Evolutionary conservation across 495 filamentous ascomycete species (phyloP).

Genomic region (Xylaria sp.): DNA sequence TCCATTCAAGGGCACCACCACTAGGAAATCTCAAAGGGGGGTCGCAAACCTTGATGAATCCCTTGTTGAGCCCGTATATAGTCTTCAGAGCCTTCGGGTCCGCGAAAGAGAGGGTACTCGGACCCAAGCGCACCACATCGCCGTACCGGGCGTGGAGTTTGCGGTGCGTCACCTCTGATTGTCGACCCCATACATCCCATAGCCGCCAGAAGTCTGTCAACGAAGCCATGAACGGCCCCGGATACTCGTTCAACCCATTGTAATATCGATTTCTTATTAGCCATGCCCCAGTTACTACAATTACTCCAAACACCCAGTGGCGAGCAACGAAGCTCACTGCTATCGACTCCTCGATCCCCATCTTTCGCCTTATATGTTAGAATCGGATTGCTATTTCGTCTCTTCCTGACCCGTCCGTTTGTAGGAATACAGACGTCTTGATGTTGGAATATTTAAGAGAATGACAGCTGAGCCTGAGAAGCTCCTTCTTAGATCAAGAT

Average conservation of each 20-base stretch:
- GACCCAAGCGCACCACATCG: slow-evolving; percentile 72
- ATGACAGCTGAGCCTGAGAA: background rate
- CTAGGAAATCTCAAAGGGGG: background rate
- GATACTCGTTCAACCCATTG: slow-evolving; percentile 67
- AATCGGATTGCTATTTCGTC: background rate
- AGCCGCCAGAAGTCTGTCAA: slow-evolving; percentile 76
- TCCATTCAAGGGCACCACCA: background rate
- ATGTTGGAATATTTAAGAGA: background rate
- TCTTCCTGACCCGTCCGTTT: background rate
- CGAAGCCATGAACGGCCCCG: slow-evolving; percentile 70
- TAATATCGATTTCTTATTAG: slow-evolving; percentile 65
- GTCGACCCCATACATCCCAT: slow-evolving; percentile 65
- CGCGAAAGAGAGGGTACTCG: slow-evolving; percentile 70
- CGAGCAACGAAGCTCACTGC: slow-evolving; percentile 47
- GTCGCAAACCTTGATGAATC: slow-evolving; percentile 71
- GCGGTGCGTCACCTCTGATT: slow-evolving; percentile 70
- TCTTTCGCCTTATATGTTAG: slow-evolving; percentile 27
- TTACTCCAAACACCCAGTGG: slow-evolving; percentile 56
- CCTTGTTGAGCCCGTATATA: slow-evolving; percentile 84
- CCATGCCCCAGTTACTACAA: slow-evolving; percentile 45
- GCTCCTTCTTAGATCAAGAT: background rate
- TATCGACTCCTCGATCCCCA: slow-evolving; percentile 33
- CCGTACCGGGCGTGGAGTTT: slow-evolving; percentile 74
- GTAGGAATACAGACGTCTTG: background rate
- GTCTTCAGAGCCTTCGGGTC: slow-evolving; percentile 71